Evolutionary conservation across 1,284 basidiomycete species (phyloP).

Genomic region (Volvariella volvacea): DNA sequence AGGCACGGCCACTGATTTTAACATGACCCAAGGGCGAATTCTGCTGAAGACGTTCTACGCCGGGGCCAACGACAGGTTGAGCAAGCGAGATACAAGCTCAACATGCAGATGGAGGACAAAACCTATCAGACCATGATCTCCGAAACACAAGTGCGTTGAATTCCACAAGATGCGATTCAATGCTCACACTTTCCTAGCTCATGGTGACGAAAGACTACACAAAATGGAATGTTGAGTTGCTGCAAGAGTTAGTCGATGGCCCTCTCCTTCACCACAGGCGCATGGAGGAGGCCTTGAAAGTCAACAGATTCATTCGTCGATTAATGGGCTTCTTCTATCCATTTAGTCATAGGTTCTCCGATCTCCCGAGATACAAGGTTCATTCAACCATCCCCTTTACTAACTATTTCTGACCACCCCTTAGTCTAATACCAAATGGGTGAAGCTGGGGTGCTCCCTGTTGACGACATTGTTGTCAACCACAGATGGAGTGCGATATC

Average conservation of each 20-base stretch:
- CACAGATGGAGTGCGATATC: constrained; percentile 78
- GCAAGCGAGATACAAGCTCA: constrained; percentile 81
- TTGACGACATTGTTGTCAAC: constrained; percentile 81
- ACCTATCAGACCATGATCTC: constrained; percentile 79
- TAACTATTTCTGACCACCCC: constrained; percentile 2
- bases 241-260: constrained; percentile 90
- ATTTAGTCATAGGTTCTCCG: constrained; percentile 80
- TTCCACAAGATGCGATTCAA: constrained; percentile 3
- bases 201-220: constrained; percentile 84
- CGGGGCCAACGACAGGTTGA: constrained; percentile 90
- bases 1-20: constrained; percentile 1
- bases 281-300: constrained; percentile 94
- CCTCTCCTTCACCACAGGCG: constrained; percentile 87
- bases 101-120: constrained; percentile 91
- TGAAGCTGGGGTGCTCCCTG: constrained; percentile 78
- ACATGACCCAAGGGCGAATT: constrained; percentile 59
- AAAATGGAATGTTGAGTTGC: constrained; percentile 89
- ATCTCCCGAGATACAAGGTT: constrained; percentile 71
- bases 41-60: constrained; percentile 79
- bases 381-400: constrained; percentile 11
- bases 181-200: constrained; percentile 41
- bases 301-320: constrained; percentile 81
- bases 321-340: constrained; percentile 94
- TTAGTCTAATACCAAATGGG: constrained; percentile 76
- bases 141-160: constrained; percentile 66